Evolutionary conservation across 257 asterid genomes (phyloP).

Genomic region (Eustoma russellianum): DNA sequence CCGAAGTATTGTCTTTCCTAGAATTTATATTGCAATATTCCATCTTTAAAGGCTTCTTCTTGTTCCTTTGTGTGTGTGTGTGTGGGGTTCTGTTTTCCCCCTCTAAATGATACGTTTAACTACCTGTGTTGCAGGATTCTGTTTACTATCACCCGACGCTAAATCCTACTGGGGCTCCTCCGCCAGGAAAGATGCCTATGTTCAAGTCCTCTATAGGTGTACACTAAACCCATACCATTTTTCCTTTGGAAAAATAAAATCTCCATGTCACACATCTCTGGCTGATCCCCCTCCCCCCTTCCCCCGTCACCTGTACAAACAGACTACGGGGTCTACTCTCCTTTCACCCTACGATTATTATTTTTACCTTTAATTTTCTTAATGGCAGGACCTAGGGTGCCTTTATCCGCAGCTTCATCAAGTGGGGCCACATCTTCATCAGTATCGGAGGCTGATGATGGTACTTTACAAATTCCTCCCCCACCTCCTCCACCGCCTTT

Average conservation of each 20-base stretch:
- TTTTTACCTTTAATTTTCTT: slow-evolving; percentile 4
- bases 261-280: too few species aligned
- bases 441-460: slow-evolving; percentile 50
- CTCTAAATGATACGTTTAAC: slow-evolving; percentile 15
- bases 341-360: background rate
- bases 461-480: slow-evolving; percentile 37
- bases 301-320: background rate
- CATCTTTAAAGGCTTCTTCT: too few species aligned
- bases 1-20: slow-evolving; percentile 48
- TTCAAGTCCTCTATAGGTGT: slow-evolving; percentile 85
- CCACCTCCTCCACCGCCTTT: slow-evolving; percentile 83
- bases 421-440: slow-evolving; percentile 73
- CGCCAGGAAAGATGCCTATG: slow-evolving; percentile 99
- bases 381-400: slow-evolving; percentile 78
- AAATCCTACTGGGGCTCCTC: slow-evolving; percentile 99
- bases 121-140: slow-evolving; percentile 59
- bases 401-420: slow-evolving; percentile 58
- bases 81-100: background rate
- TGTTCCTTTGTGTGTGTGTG: too few species aligned
- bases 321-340: background rate
- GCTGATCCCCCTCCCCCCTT: too few species aligned
- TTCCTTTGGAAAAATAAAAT: background rate
- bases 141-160: slow-evolving; percentile 95
- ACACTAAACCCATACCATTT: slow-evolving; percentile 1
- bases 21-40: slow-evolving; percentile 7